phyloP scores from a whole-genome alignment of 129 eudicot species.

The Tanacetum coccineum region DNA sequence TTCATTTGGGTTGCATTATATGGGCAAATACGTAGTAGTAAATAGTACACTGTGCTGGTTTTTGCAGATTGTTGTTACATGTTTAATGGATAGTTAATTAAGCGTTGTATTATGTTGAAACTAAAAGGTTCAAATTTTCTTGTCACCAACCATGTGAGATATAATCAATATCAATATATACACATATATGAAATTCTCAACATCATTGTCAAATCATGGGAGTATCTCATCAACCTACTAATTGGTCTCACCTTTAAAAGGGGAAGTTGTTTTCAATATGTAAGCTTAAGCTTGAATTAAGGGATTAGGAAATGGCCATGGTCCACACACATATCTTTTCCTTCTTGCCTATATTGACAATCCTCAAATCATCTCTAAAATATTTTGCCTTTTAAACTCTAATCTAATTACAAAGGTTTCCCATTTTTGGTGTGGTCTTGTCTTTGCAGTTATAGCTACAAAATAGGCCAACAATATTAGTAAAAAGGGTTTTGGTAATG shows the following conservation, averaged over 20 bases:
- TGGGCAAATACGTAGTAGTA: no score
- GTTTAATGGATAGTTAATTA: no score
- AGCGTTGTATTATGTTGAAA: not conserved
- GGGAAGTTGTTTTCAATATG: conserved; percentile 29
- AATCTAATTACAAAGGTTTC: conserved; percentile 7
- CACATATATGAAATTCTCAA: not conserved
- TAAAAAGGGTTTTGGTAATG: no score
- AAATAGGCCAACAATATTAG: no score
- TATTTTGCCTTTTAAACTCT: not conserved
- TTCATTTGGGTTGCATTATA: no score
- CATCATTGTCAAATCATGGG: conserved; percentile 6
- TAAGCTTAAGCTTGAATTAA: conserved; percentile 29
- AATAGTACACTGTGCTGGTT: no score
- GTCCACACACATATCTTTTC: conserved; percentile 20
- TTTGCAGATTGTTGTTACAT: no score
- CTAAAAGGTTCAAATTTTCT: not conserved
- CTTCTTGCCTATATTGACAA: conserved; percentile 18
- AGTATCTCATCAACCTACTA: conserved; percentile 16
- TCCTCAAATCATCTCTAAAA: conserved; percentile 9
- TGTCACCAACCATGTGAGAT: not conserved
- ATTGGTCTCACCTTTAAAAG: conserved; percentile 26
- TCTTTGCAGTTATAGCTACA: conserved; percentile 12
- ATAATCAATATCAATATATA: not conserved
- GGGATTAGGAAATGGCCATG: conserved; percentile 29
- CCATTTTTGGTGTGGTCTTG: conserved; percentile 13